Evolutionary conservation across 768 basidiomycete species (phyloP).

Genomic region (Rhodotorula diobovata): DNA sequence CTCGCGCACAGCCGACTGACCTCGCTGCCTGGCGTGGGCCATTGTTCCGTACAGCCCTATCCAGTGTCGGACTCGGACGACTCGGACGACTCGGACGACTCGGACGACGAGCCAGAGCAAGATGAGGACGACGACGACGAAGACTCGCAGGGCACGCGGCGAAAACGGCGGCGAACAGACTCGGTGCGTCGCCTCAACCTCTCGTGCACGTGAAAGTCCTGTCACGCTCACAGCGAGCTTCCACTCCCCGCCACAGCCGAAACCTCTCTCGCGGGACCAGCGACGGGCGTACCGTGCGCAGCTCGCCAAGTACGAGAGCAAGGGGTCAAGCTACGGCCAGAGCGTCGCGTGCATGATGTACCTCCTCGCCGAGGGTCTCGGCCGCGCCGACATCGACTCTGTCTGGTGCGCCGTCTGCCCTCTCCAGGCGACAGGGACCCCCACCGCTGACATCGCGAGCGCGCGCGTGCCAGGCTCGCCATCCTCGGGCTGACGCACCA

Average conservation of each 20-base stretch:
- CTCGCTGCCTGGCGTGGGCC: neutral
- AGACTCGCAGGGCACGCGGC: slow-evolving; percentile 44
- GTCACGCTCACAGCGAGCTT: too few species aligned
- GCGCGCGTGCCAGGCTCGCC: slow-evolving; percentile 82
- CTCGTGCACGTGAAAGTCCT: too few species aligned
- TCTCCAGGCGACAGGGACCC: too few species aligned
- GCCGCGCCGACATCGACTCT: slow-evolving; percentile 86
- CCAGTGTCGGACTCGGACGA: slow-evolving; percentile 62
- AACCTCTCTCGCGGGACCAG: slow-evolving; percentile 66
- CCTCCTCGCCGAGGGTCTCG: slow-evolving; percentile 80
- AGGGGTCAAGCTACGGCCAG: slow-evolving; percentile 82
- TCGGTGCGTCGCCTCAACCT: slow-evolving; percentile 7
- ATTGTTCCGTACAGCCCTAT: slow-evolving; percentile 58
- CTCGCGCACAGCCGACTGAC: too few species aligned
- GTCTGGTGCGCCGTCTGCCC: slow-evolving; percentile 63
- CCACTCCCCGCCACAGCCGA: too few species aligned
- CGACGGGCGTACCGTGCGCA: slow-evolving; percentile 60
- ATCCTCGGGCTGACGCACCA: slow-evolving; percentile 91
- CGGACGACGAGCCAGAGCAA: slow-evolving; percentile 48
- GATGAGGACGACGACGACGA: slow-evolving; percentile 50
- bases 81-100: slow-evolving; percentile 43
- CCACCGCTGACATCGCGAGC: too few species aligned
- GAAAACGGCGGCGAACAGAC: slow-evolving; percentile 61
- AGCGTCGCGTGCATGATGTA: slow-evolving; percentile 85
- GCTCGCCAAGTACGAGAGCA: slow-evolving; percentile 74